Evolutionary conservation across 2,329 filamentous ascomycete species (phyloP).

Genomic region (Xylaria sp.): DNA sequence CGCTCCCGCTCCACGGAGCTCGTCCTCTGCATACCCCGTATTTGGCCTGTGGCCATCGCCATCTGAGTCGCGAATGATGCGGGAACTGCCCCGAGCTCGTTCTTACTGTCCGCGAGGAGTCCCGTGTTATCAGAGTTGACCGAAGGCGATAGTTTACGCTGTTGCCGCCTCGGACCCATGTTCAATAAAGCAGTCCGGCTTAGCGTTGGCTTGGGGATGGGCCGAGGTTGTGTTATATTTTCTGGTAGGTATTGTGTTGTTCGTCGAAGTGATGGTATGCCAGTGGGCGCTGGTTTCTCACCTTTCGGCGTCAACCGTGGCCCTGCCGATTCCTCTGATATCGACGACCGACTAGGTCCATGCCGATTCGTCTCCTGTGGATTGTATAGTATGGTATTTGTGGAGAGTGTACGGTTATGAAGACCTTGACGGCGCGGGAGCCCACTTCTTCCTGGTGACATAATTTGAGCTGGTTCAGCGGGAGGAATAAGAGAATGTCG

Average conservation of each 20-base stretch:
- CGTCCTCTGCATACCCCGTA: constrained; percentile 56
- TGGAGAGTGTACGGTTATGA: constrained; percentile 81
- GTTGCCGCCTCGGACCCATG: constrained; percentile 57
- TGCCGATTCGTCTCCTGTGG: constrained; percentile 63
- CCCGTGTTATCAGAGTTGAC: constrained; percentile 72
- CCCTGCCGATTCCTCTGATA: constrained; percentile 53
- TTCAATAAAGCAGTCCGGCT: constrained; percentile 66
- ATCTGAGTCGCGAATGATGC: constrained; percentile 86
- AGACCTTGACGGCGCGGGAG: constrained; percentile 54
- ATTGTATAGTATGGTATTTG: constrained; percentile 86
- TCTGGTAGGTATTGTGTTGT: constrained; percentile 57
- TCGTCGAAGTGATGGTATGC: constrained; percentile 60
- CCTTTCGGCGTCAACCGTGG: constrained; percentile 49
- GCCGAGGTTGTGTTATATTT: constrained; percentile 63
- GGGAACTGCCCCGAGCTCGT: constrained; percentile 72
- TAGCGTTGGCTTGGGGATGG: constrained; percentile 68
- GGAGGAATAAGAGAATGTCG: constrained; percentile 52
- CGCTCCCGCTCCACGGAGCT: constrained; percentile 50
- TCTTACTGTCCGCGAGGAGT: constrained; percentile 62
- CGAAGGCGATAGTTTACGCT: constrained; percentile 64
- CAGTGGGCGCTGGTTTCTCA: constrained; percentile 53
- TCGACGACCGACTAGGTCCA: constrained; percentile 55
- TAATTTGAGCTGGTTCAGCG: constrained; percentile 47
- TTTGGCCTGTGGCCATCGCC: constrained; percentile 74
- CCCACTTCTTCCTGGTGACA: constrained; percentile 49